Evolutionary conservation across 73 alveolate species (phyloP).

Genomic region (Breviolum minutum): DNA sequence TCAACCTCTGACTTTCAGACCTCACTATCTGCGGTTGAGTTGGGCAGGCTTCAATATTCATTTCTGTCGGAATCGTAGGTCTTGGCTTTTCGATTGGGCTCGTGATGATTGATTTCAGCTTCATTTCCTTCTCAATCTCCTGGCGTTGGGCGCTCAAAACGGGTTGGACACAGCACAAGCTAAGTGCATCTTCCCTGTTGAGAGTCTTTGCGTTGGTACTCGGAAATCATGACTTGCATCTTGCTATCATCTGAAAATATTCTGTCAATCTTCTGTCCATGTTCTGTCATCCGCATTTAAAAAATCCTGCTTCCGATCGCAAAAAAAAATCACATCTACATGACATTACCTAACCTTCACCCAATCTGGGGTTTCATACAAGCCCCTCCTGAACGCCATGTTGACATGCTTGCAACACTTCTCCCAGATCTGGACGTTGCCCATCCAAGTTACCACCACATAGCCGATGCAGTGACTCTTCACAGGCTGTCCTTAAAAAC

Average conservation of each 20-base stretch:
- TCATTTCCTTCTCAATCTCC: conserved; percentile 44
- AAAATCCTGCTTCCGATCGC: background rate
- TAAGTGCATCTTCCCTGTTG: too few species aligned
- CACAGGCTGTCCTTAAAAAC: conserved; percentile 30
- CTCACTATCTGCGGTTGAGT: conserved; percentile 20
- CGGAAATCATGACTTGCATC: too few species aligned
- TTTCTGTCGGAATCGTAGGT: background rate
- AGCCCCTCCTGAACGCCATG: conserved; percentile 14
- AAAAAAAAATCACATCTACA: background rate
- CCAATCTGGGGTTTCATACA: too few species aligned
- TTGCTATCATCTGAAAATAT: too few species aligned
- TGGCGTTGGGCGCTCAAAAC: background rate
- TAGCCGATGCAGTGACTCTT: conserved; percentile 12
- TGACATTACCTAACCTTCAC: too few species aligned
- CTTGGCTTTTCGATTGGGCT: background rate
- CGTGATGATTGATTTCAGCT: conserved; percentile 5
- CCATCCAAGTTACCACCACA: conserved; percentile 60
- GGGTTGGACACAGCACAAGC: background rate
- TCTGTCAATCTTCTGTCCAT: too few species aligned
- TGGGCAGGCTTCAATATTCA: conserved; percentile 8
- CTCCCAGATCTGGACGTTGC: conserved; percentile 1
- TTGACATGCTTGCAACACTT: conserved; percentile 50
- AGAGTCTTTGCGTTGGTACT: too few species aligned
- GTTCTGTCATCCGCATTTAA: too few species aligned
- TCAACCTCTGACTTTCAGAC: conserved; percentile 12